Base-by-base conservation (phyloP, 768 basidiomycete genomes). In the Imleria badia region DNA sequence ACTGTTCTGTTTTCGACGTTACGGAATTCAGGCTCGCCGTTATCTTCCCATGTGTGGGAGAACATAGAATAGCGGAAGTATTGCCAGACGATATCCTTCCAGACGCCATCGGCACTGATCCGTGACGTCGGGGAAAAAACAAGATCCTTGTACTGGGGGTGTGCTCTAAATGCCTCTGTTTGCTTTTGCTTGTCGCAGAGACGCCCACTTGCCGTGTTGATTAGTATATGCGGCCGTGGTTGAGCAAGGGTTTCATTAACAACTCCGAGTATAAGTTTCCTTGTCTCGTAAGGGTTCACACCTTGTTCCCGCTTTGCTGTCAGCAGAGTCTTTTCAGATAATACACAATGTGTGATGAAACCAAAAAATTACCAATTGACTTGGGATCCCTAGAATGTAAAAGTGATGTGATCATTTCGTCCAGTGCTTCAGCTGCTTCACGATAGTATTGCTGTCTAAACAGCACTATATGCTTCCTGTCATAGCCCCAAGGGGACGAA, bases 11-110 rank as follows among this genome's bases (percentile, higher is more conserved):
- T 19, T 29, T 52, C 29, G 29, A 60, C 23, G 1, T 54, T 34
- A 6, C 43, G 45, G 14, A 44, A 59, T 7, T 47, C 38, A 10
- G 55, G 60, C 35, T 65, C 60, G 7, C 45, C 41, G 0, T 12
- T 1, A 1, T 48, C 52, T 36, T 66, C 64, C 64, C 64, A 65
- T 2, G 58, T 65, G 22, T 65, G 65, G 3, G 64, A 65, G 1
- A 65, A 31, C 23, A 46, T 60, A 3, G 58, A 40, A 36, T 66
- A 65, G 11, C 50, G 43, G 43, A 63, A 66, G 49, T 58, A 66
- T 14, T 13, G 3, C 15, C 0, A 3, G 6, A 65, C n/a, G 7
- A 0, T 15, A 19, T 23, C 19, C 34, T 40, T 36, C 56, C 46
- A 56, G 39, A 11, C 34, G 8, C 0, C 6, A 22, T 45, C 26